These are phyloP conservation scores for Ganoderma boninense DNA, from an alignment of 1,284 basidiomycete genomes.

Conservation along the genomic window DNA sequence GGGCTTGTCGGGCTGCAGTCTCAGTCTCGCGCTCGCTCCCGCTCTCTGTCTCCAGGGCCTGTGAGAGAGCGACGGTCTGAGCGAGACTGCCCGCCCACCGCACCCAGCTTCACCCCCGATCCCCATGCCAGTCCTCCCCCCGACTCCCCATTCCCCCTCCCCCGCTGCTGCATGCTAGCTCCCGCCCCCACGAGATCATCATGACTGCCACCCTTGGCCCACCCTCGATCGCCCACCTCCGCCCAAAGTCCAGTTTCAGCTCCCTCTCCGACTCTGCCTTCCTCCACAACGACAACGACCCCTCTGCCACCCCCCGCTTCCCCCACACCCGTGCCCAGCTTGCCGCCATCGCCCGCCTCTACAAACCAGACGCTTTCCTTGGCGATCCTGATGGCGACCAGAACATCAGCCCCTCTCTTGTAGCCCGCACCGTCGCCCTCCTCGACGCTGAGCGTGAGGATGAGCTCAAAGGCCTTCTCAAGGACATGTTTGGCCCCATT, in stretches of 20 bases:
- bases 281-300: conserved; percentile 30
- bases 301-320: conserved; percentile 55
- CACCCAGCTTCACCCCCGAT: neutral
- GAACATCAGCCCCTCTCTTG: conserved; percentile 61
- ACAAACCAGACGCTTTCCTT: conserved; percentile 58
- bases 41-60: too few relatives aligned
- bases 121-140: neutral
- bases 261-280: conserved; percentile 32
- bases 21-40: neutral
- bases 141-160: neutral
- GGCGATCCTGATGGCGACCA: conserved; percentile 67
- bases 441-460: conserved; percentile 88
- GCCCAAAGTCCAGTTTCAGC: conserved; percentile 31
- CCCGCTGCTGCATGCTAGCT: conserved; percentile 13
- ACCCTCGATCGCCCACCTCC: conserved; percentile 35
- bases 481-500: conserved; percentile 66
- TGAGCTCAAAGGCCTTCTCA: conserved; percentile 79
- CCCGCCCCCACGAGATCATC: conserved; percentile 11
- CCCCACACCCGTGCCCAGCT: conserved; percentile 84
- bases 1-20: neutral
- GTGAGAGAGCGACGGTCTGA: neutral
- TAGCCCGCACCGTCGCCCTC: conserved; percentile 74
- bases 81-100: neutral
- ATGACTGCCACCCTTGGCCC: conserved; percentile 33
- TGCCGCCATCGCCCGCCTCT: conserved; percentile 72